These are phyloP conservation scores for Ceratobasidium papillatum DNA, from an alignment of 1,284 basidiomycete species.

Conservation along the genomic window DNA sequence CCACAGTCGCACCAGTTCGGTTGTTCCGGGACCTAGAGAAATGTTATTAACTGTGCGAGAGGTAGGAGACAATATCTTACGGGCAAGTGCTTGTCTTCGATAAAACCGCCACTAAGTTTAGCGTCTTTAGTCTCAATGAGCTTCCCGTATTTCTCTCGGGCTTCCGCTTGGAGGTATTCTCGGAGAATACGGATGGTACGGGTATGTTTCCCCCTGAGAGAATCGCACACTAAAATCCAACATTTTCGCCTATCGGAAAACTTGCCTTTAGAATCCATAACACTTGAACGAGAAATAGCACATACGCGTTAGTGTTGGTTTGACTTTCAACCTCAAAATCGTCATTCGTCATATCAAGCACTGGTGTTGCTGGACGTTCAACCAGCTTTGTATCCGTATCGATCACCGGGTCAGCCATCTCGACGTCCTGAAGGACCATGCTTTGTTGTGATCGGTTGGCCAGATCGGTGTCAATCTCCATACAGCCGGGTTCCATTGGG, in stretches of 20 bases:
- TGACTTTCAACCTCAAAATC: not conserved
- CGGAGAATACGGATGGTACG: slow-evolving; percentile 69
- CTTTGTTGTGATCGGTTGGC: slow-evolving; percentile 16
- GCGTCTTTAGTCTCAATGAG: slow-evolving; percentile 55
- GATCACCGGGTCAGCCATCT: not conserved
- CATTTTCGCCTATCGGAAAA: slow-evolving; percentile 59
- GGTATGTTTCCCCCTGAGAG: slow-evolving; percentile 75
- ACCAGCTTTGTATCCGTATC: not conserved
- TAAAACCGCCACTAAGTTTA: slow-evolving; percentile 59
- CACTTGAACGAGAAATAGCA: not conserved
- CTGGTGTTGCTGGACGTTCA: not conserved
- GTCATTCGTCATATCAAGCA: slow-evolving; percentile 30
- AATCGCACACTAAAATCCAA: slow-evolving; percentile 87
- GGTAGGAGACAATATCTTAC: not conserved
- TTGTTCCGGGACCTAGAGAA: slow-evolving; percentile 54
- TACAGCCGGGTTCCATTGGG: slow-evolving; percentile 34
- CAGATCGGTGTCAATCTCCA: slow-evolving; percentile 38
- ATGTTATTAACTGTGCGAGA: slow-evolving; percentile 17
- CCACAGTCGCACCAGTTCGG: slow-evolving; percentile 61
- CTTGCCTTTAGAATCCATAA: not conserved
- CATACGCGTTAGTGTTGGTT: not conserved
- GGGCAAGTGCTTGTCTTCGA: slow-evolving; percentile 36
- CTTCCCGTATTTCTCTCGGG: slow-evolving; percentile 73
- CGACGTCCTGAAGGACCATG: not conserved
- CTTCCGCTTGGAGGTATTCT: slow-evolving; percentile 80